Evolutionary conservation across 2,329 filamentous ascomycete species (phyloP).

Genomic region (Dothistroma septosporum): DNA sequence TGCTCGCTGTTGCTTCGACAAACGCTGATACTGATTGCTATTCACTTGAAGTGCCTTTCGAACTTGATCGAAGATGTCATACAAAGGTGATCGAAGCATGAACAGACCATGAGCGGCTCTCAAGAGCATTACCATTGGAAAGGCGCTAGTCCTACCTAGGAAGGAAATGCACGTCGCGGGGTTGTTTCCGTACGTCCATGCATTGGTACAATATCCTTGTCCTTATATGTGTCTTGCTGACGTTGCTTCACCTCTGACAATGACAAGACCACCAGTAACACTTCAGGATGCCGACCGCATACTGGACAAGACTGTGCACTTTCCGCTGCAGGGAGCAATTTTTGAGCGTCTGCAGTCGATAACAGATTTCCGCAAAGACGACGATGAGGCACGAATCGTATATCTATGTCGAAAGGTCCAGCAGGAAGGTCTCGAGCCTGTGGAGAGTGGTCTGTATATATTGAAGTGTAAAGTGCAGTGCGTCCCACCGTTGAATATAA

Average conservation of each 20-base stretch:
- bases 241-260: not conserved
- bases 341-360: constrained; percentile 26
- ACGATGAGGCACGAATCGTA: constrained; percentile 29
- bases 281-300: constrained; percentile 19
- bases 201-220: not conserved
- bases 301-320: constrained; percentile 15
- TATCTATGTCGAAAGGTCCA: constrained; percentile 24
- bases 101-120: not conserved
- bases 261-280: constrained; percentile 20
- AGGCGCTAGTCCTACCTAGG: not conserved
- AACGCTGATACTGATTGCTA: no score
- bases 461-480: constrained; percentile 34
- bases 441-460: constrained; percentile 16
- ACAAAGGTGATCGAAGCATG: not conserved
- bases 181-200: no score
- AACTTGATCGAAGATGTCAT: not conserved
- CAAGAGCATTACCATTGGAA: not conserved
- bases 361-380: constrained; percentile 33
- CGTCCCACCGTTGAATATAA: not conserved
- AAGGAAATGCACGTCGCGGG: not conserved
- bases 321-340: constrained; percentile 12
- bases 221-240: not conserved
- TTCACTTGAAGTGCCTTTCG: no score
- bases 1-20: no score
- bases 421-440: constrained; percentile 1